Percentiles rank a stretch among this genome's conserved stretches.
phyloP scores from a whole-genome alignment of 2,329 filamentous ascomycete species.

The Nemania sp. region DNA sequence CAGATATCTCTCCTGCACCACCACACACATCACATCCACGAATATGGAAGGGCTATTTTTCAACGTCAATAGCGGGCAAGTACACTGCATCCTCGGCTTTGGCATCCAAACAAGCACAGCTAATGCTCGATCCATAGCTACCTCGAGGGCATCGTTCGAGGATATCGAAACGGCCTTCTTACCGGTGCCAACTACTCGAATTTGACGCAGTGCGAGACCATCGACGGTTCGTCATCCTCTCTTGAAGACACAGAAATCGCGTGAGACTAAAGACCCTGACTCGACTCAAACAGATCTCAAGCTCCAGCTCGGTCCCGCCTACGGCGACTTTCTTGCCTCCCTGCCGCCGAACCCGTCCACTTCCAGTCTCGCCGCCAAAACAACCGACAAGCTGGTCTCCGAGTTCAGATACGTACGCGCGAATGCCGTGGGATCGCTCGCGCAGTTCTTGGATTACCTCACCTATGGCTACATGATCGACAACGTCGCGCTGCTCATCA shows the following conservation, averaged over 20 bases:
- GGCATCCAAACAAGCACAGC: slow-evolving; percentile 21
- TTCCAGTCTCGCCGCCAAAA: slow-evolving; percentile 89
- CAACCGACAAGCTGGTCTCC: slow-evolving; percentile 95
- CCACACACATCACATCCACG: slow-evolving; percentile 31
- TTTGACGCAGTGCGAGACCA: slow-evolving; percentile 95
- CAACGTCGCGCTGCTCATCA: slow-evolving; percentile 97
- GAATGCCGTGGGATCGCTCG: slow-evolving; percentile 87
- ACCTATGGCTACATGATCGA: slow-evolving; percentile 99
- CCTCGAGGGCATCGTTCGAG: slow-evolving; percentile 95
- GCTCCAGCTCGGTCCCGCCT: slow-evolving; percentile 93
- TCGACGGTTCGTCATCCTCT: slow-evolving; percentile 71
- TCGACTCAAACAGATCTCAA: slow-evolving; percentile 74
- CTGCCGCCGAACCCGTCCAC: slow-evolving; percentile 97
- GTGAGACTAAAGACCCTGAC: slow-evolving; percentile 3
- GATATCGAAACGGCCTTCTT: slow-evolving; percentile 92
- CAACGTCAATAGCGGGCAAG: slow-evolving; percentile 90
- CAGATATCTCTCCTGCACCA: slow-evolving; percentile 26
- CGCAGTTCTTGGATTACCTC: slow-evolving; percentile 96
- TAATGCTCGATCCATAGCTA: slow-evolving; percentile 63
- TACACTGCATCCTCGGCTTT: slow-evolving; percentile 13
- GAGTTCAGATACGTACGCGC: slow-evolving; percentile 97
- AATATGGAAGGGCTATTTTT: slow-evolving; percentile 91
- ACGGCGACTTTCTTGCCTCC: slow-evolving; percentile 93
- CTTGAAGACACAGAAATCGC: background rate
- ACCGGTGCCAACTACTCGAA: slow-evolving; percentile 92